Evolutionary conservation across 164 flowering plant genomes (phyloP).

Genomic region (grape (Vitis vinifera)): DNA sequence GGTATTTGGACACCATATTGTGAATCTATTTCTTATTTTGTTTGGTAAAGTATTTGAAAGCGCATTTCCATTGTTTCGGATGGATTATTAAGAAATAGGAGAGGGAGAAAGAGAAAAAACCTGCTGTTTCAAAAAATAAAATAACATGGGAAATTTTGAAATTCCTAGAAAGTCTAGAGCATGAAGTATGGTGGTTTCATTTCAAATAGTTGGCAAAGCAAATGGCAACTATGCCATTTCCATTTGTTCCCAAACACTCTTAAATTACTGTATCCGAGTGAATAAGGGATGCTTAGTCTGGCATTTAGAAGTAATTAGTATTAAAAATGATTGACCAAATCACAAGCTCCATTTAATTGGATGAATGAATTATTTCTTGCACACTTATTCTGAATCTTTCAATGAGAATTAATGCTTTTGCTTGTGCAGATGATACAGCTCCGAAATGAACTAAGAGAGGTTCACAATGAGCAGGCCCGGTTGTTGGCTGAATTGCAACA

Average conservation of each 20-base stretch:
- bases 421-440: constrained; percentile 44
- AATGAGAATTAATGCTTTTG: not conserved
- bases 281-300: too few relatives aligned
- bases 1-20: not conserved
- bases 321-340: too few relatives aligned
- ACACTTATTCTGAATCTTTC: not conserved
- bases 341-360: not conserved
- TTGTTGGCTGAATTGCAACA: constrained; percentile 29
- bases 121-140: too few relatives aligned
- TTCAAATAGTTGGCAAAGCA: too few relatives aligned
- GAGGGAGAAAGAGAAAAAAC: too few relatives aligned
- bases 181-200: too few relatives aligned
- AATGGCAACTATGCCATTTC: too few relatives aligned
- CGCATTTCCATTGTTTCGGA: not conserved
- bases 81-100: not conserved
- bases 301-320: too few relatives aligned
- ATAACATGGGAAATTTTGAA: too few relatives aligned
- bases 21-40: not conserved
- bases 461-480: constrained; percentile 30
- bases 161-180: too few relatives aligned
- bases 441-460: constrained; percentile 35
- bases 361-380: not conserved
- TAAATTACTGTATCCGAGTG: too few relatives aligned
- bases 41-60: not conserved
- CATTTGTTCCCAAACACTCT: too few relatives aligned